Conservation (phyloP, 1,284 basidiomycete genomes). For the Apiotrichum sp. region DNA sequence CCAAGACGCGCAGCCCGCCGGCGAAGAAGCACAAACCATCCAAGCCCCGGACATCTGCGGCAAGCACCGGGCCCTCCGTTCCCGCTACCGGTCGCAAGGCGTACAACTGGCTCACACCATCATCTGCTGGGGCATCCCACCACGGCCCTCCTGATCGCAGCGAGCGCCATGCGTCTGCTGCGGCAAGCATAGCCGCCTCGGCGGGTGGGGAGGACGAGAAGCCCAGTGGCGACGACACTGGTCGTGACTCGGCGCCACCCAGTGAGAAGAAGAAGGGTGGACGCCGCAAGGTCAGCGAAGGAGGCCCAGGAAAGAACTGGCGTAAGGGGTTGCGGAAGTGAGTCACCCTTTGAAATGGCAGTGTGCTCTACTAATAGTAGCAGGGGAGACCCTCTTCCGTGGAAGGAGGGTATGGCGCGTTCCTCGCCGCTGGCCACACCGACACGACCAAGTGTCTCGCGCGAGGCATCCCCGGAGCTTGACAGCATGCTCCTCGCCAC, state of each 20-base stretch:
- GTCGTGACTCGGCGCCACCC: not conserved
- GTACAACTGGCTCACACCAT: constrained; percentile 41
- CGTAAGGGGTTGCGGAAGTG: constrained; percentile 42
- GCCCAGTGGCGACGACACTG: constrained; percentile 3
- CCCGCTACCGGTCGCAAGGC: constrained; percentile 26
- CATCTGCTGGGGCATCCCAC: constrained; percentile 34
- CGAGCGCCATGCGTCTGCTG: not conserved
- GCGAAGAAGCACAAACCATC: constrained; percentile 8
- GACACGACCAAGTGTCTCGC: constrained; percentile 14
- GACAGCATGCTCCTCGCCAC: constrained; percentile 9
- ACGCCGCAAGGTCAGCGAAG: constrained; percentile 7
- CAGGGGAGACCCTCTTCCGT: constrained; percentile 25
- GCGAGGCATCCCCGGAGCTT: constrained; percentile 29
- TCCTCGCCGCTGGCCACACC: constrained; percentile 12
- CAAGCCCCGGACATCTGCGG: not conserved
- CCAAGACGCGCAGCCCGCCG: constrained; percentile 5
- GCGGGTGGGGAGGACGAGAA: constrained; percentile 4
- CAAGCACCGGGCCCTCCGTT: constrained; percentile 1
- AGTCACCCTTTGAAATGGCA: constrained; percentile 7
- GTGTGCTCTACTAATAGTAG: not conserved
- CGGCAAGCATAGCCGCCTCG: not conserved
- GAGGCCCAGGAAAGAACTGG: constrained; percentile 36
- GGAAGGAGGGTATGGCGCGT: constrained; percentile 18
- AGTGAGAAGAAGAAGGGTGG: constrained; percentile 23
- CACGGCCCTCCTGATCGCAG: constrained; percentile 33